Evolutionary conservation across 768 basidiomycete genomes (phyloP).

Genomic region (Candolleomyces eurysporus): DNA sequence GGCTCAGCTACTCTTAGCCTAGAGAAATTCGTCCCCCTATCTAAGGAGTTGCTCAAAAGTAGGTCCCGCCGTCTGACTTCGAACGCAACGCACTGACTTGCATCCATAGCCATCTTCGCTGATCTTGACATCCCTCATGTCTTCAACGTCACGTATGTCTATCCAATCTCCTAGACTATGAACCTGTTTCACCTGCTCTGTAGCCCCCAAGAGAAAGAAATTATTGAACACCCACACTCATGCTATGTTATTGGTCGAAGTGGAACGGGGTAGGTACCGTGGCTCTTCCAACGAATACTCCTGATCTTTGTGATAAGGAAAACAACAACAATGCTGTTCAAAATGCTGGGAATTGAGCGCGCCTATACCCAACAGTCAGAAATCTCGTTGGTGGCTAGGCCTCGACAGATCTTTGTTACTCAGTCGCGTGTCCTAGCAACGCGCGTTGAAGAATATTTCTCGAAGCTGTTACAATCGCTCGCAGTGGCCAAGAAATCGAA

Average conservation of each 20-base stretch:
- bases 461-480: slow-evolving; percentile 3
- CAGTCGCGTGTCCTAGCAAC: slow-evolving; percentile 62
- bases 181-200: background rate
- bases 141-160: slow-evolving; percentile 41
- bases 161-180: background rate
- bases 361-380: slow-evolving; percentile 40
- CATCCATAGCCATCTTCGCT: slow-evolving; percentile 43
- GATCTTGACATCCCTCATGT: slow-evolving; percentile 47
- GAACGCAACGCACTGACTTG: background rate
- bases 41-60: slow-evolving; percentile 30
- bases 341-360: slow-evolving; percentile 69
- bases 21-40: slow-evolving; percentile 47
- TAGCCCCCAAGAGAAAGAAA: slow-evolving; percentile 49
- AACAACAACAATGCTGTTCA: slow-evolving; percentile 76
- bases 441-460: slow-evolving; percentile 72
- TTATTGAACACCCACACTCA: slow-evolving; percentile 57
- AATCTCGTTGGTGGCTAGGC: slow-evolving; percentile 33
- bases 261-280: slow-evolving; percentile 58
- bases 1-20: slow-evolving; percentile 21
- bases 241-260: slow-evolving; percentile 71
- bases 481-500: slow-evolving; percentile 8
- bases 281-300: background rate
- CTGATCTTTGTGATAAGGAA: slow-evolving; percentile 40
- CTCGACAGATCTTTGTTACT: slow-evolving; percentile 72
- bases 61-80: background rate